Base-by-base conservation (phyloP, 2,329 filamentous ascomycete genomes). In the Aureobasidium sp. region DNA sequence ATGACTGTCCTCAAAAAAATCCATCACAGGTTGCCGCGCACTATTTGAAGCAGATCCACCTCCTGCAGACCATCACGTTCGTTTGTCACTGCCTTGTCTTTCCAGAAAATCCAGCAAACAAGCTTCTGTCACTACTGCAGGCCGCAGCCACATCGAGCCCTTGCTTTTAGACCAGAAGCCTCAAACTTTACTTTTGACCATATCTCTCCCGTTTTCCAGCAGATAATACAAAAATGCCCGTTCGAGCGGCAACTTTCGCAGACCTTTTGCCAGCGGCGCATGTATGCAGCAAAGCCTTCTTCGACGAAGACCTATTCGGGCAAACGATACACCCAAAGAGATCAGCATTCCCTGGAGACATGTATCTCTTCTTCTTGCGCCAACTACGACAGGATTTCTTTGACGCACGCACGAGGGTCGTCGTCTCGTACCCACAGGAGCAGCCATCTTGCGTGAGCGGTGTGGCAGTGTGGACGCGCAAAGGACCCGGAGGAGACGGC, bases 211-310 rank as follows among this genome's bases (percentile, higher is more conserved):
- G n/a, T n/a, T n/a, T n/a, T n/a, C n/a, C n/a, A n/a, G n/a, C n/a
- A n/a, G n/a, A n/a, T n/a, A n/a, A n/a, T n/a, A n/a, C 6, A 16
- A 55, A 17, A 3, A 64, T 65, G 61, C 57, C 60, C 11, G 51
- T 61, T 54, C 57, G 63, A 45, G 44, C 50, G 24, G 63, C 63
- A 44, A 59, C 55, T 12, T 62, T 59, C 45, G 51, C 54, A 10
- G 63, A 65, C 32, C 57, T 64, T 19, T 40, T 60, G 16, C 58
- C 61, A 41, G 58, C 61, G 19, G 57, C 61, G 14, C 56, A 60
- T 55, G 54, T 60, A 37, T 56, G 61, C 21, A 59, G 60, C 4
- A 48, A 47, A 35, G 63, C 63, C 29, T 65, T 64, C 56, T 39
- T 54, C 24, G 54, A 64, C 27, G 62, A 65, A 51, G 51, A 49